Evolutionary conservation across 495 filamentous ascomycete species (phyloP).

Genomic region (Hypoxylon crocopeplum): DNA sequence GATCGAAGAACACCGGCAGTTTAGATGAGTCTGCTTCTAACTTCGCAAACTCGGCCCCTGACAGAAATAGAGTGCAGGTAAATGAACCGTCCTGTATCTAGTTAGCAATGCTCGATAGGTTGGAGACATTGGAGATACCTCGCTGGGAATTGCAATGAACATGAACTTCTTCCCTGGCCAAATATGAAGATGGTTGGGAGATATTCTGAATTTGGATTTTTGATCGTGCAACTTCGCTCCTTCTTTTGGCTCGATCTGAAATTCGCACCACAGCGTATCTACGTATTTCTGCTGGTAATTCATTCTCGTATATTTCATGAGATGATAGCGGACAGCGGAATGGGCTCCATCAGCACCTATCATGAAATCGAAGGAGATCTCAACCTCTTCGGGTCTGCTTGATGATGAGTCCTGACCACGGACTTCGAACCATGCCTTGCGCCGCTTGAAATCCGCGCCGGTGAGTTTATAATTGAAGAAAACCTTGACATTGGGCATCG

Average conservation of each 20-base stretch:
- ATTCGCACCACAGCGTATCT: constrained; percentile 97
- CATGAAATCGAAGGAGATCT: constrained; percentile 86
- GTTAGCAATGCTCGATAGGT: constrained; percentile 10
- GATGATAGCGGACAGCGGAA: constrained; percentile 83
- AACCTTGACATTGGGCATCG: constrained; percentile 83
- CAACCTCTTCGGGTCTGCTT: constrained; percentile 58
- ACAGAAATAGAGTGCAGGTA: constrained; percentile 93
- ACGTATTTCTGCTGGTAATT: constrained; percentile 95
- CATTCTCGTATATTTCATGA: constrained; percentile 92
- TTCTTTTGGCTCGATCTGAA: constrained; percentile 68
- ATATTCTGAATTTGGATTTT: constrained; percentile 73
- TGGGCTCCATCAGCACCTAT: constrained; percentile 98
- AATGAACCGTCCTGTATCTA: constrained; percentile 77
- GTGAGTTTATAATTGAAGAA: constrained; percentile 92
- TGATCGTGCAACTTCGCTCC: constrained; percentile 40
- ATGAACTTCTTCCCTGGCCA: constrained; percentile 93
- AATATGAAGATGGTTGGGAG: constrained; percentile 93
- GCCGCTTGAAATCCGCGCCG: constrained; percentile 78
- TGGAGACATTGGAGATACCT: constrained; percentile 48
- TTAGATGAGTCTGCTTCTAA: constrained; percentile 63
- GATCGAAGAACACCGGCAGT: constrained; percentile 75
- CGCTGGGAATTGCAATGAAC: constrained; percentile 95
- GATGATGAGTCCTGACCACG: constrained; percentile 40
- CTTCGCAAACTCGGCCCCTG: constrained; percentile 61
- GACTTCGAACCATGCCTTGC: constrained; percentile 87